These are phyloP conservation scores for Dactylonectria estremocensis DNA, from an alignment of 2,329 filamentous ascomycete genomes.

Conservation along the genomic window DNA sequence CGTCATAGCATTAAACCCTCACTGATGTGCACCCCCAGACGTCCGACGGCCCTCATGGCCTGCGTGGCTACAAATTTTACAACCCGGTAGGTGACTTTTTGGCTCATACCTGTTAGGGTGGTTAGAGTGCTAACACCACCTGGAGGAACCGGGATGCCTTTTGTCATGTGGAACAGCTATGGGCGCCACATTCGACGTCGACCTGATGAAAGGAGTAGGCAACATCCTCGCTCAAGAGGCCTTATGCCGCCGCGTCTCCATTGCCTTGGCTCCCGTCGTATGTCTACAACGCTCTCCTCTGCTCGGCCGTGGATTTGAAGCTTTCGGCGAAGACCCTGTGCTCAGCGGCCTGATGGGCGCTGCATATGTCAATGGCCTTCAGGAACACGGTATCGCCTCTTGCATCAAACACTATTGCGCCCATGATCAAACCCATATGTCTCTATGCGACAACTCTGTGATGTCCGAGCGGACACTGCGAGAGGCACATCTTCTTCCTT, in stretches of 20 bases:
- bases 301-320: conserved; percentile 58
- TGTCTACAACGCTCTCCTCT: conserved; percentile 59
- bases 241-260: conserved; percentile 74
- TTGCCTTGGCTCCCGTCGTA: conserved; percentile 61
- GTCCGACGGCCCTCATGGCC: conserved; percentile 34
- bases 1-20: neutral
- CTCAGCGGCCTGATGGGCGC: conserved; percentile 54
- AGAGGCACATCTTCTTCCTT: conserved; percentile 50
- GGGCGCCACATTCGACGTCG: conserved; percentile 73
- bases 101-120: neutral
- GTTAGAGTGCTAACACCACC: neutral
- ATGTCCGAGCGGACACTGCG: conserved; percentile 32
- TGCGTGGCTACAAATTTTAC: conserved; percentile 30
- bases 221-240: conserved; percentile 68
- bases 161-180: conserved; percentile 53
- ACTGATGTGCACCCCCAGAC: neutral
- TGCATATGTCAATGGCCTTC: conserved; percentile 52
- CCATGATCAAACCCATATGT: conserved; percentile 51
- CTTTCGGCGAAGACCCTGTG: conserved; percentile 57
- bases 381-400: conserved; percentile 54
- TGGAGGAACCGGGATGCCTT: neutral
- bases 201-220: conserved; percentile 70
- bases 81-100: conserved; percentile 17
- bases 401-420: conserved; percentile 60
- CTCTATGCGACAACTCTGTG: conserved; percentile 31